Evolutionary conservation across 176 grass and related monocot genomes (phyloP), one percentile per base, ranked within the genome.

Genomic region (Hyparrhenia diplandra): DNA sequence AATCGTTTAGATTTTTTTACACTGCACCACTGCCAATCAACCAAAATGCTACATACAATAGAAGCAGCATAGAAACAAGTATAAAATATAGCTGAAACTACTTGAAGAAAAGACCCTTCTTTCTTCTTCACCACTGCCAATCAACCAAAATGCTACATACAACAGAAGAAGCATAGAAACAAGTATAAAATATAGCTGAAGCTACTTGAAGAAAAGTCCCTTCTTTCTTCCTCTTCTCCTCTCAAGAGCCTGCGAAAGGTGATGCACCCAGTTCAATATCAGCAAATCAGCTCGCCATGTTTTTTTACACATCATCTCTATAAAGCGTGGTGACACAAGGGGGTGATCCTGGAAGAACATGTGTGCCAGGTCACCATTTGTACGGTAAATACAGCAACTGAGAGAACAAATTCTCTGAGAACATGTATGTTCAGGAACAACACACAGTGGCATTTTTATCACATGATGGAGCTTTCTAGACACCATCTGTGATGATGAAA

Each of bases 191-290:
- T 28, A 1, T 32, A 80, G n/a, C 47, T 32, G 42, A 34, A 69
- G 80, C 86, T 99, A 99, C 79, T 91, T 93, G 88, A 99, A 99
- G 85, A 99, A 95, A 39, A 91, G 78, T 37, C 85, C 87, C 77
- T 81, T 95, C 81, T 54, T 99, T 57, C 87, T 91, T 61, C 77
- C 87, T 76, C 92, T 88, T 32, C 88, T 92, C 75, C 88, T 95
- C 87, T 99, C 92, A 24, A 91, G 92, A 17, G 96, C 96, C 96
- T 99, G 85, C 32, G 40, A 45, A 54, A 82, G 24, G 32, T 40
- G 31, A 23, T 54, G 54, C 71, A 75, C 27, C 34, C 35, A 21
- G 29, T 36, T 74, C 18, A 40, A 23, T 27, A 35, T 27, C 32
- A 37, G n/a, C 73, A 76, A 32, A 32, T 32, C 2, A 76, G 57